Conservation (phyloP, 2,329 filamentous ascomycete species). For the Pyrenophora seminiperda region DNA sequence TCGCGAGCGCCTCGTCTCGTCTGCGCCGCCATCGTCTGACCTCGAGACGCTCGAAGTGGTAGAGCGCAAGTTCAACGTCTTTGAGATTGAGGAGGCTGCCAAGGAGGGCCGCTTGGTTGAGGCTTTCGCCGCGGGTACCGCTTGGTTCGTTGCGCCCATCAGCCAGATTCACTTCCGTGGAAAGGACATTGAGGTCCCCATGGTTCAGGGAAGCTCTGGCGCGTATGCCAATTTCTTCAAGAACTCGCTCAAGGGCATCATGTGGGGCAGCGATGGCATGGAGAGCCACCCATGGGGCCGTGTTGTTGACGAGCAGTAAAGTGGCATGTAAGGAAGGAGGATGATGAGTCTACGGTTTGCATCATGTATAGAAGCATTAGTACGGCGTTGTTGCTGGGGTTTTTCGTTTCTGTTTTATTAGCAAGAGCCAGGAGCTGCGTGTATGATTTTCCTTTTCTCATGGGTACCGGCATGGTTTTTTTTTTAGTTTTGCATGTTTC, state of each 20-base stretch:
- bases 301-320: conserved; percentile 49
- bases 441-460: too few relatives aligned
- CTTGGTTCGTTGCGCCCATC: conserved; percentile 60
- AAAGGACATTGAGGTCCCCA: conserved; percentile 51
- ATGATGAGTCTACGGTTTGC: background rate
- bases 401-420: background rate
- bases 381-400: background rate
- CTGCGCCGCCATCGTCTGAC: conserved; percentile 26
- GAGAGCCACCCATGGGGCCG: conserved; percentile 55
- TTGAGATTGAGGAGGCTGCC: conserved; percentile 73
- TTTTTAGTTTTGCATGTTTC: too few relatives aligned
- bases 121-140: conserved; percentile 85
- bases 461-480: too few relatives aligned
- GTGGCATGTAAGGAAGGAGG: background rate
- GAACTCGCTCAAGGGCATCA: conserved; percentile 56
- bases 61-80: conserved; percentile 82
- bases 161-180: conserved; percentile 53
- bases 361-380: background rate
- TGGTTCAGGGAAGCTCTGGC: conserved; percentile 49
- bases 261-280: conserved; percentile 54
- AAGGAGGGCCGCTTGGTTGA: conserved; percentile 79
- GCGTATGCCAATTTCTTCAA: conserved; percentile 52
- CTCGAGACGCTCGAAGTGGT: conserved; percentile 67
- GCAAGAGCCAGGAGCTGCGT: background rate
- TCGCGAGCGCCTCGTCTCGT: conserved; percentile 60